Evolutionary conservation across 2,329 filamentous ascomycete genomes (phyloP).

Genomic region (Xylariaceae sp.): DNA sequence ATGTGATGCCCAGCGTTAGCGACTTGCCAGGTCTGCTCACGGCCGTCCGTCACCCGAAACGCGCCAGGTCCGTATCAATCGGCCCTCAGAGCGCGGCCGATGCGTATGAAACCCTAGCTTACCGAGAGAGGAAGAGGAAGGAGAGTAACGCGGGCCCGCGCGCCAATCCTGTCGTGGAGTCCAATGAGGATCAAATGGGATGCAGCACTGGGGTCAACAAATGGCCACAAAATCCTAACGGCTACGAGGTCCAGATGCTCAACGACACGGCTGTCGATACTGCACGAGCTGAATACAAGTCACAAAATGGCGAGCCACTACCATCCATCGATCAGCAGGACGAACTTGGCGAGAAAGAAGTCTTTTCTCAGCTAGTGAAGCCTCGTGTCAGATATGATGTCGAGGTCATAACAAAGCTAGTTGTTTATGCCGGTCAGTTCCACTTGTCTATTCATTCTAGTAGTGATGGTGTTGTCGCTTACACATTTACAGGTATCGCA

Average conservation of each 20-base stretch:
- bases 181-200: slow-evolving; percentile 32
- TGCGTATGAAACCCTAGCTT: slow-evolving; percentile 90
- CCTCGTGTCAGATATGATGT: slow-evolving; percentile 93
- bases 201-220: slow-evolving; percentile 25
- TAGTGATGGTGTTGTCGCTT: neutral
- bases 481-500: slow-evolving; percentile 26
- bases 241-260: slow-evolving; percentile 71
- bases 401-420: slow-evolving; percentile 94
- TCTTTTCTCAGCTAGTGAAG: slow-evolving; percentile 78
- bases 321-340: slow-evolving; percentile 40
- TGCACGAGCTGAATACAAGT: slow-evolving; percentile 30
- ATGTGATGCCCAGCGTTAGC: slow-evolving; percentile 82
- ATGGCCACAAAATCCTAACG: slow-evolving; percentile 36
- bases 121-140: slow-evolving; percentile 61
- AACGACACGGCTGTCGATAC: slow-evolving; percentile 47
- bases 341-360: slow-evolving; percentile 62
- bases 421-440: slow-evolving; percentile 80
- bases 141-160: slow-evolving; percentile 48
- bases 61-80: slow-evolving; percentile 77
- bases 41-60: slow-evolving; percentile 70
- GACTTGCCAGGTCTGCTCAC: slow-evolving; percentile 78
- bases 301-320: slow-evolving; percentile 34
- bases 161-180: slow-evolving; percentile 41
- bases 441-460: neutral
- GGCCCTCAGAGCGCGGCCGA: slow-evolving; percentile 95